These are phyloP conservation scores for Raffaelea deltoideospora DNA, from an alignment of 2,329 filamentous ascomycete genomes.

Conservation along the genomic window DNA sequence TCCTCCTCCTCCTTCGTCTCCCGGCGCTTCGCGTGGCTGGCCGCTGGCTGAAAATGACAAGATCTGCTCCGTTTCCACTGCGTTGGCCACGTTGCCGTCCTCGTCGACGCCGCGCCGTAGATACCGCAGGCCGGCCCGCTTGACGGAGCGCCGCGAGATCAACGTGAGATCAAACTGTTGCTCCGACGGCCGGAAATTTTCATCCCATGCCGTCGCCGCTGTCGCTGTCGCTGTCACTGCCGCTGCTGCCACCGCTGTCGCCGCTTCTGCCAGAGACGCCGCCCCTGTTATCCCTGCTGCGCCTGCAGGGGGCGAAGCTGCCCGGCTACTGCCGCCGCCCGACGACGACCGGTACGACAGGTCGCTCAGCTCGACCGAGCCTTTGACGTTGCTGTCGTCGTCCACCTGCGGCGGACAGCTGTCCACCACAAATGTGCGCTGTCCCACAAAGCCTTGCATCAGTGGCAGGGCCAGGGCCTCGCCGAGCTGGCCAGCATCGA, in stretches of 20 bases:
- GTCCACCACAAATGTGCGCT: conserved; percentile 64
- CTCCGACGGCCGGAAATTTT: conserved; percentile 27
- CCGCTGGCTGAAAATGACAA: no score
- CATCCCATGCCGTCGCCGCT: conserved; percentile 5
- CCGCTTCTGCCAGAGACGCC: conserved; percentile 1
- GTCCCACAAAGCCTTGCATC: conserved; percentile 89
- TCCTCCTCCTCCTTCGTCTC: neutral
- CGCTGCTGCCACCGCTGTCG: neutral
- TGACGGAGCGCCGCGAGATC: conserved; percentile 76
- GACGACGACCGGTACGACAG: conserved; percentile 8
- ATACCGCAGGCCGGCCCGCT: conserved; percentile 79
- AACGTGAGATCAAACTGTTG: conserved; percentile 65
- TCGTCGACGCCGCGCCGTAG: conserved; percentile 83
- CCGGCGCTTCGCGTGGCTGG: conserved; percentile 18
- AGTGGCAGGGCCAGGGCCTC: conserved; percentile 69
- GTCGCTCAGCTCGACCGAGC: conserved; percentile 26
- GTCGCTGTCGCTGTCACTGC: neutral
- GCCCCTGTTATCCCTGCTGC: neutral
- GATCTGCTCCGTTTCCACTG: conserved; percentile 90
- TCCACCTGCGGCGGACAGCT: conserved; percentile 40
- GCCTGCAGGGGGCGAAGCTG: neutral
- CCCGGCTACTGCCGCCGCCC: neutral
- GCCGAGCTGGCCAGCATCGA: conserved; percentile 53
- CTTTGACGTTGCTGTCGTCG: conserved; percentile 21
- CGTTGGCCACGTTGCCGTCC: conserved; percentile 75